A percentile compares a stretch with the other conserved stretches of the same genome.
These are phyloP conservation scores for Hyphopichia fennica DNA, from an alignment of 1,139 yeast genomes.

Conservation along the genomic window DNA sequence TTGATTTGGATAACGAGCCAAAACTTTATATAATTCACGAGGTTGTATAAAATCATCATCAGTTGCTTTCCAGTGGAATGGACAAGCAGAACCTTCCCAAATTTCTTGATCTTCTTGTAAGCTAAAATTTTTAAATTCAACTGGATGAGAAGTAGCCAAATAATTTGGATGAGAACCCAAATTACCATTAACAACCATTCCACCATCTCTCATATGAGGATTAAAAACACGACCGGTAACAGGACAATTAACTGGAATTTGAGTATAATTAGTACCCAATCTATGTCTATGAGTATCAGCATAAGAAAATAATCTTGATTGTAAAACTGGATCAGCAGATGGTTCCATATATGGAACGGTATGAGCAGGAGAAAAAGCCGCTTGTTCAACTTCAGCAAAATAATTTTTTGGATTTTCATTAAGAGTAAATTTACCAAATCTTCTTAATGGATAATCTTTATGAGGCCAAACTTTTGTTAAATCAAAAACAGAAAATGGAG, in stretches of 20 bases:
- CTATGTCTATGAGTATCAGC: slow-evolving; percentile 67
- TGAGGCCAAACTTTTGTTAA: slow-evolving; percentile 76
- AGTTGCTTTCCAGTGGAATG: slow-evolving; percentile 81
- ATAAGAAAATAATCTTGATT: slow-evolving; percentile 77
- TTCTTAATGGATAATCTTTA: slow-evolving; percentile 63
- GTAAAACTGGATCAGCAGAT: slow-evolving; percentile 78
- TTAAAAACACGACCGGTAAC: slow-evolving; percentile 39
- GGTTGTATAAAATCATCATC: slow-evolving; percentile 76
- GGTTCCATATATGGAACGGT: slow-evolving; percentile 78
- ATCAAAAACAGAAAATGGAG: slow-evolving; percentile 60
- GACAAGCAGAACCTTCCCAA: slow-evolving; percentile 86
- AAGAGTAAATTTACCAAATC: slow-evolving; percentile 61
- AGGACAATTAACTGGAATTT: slow-evolving; percentile 68
- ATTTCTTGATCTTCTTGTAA: slow-evolving; percentile 71
- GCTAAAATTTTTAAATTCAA: slow-evolving; percentile 45
- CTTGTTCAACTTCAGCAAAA: slow-evolving; percentile 74
- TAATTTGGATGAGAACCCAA: slow-evolving; percentile 78
- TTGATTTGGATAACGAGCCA: slow-evolving; percentile 74
- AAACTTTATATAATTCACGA: slow-evolving; percentile 66
- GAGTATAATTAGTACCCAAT: slow-evolving; percentile 62
- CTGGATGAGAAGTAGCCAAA: slow-evolving; percentile 51
- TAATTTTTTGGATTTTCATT: slow-evolving; percentile 67
- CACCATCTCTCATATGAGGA: slow-evolving; percentile 77
- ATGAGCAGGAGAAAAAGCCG: slow-evolving; percentile 75
- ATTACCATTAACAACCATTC: slow-evolving; percentile 76